Base-by-base conservation (phyloP, 2,329 filamentous ascomycete species). In the Fusarium begoniae region DNA sequence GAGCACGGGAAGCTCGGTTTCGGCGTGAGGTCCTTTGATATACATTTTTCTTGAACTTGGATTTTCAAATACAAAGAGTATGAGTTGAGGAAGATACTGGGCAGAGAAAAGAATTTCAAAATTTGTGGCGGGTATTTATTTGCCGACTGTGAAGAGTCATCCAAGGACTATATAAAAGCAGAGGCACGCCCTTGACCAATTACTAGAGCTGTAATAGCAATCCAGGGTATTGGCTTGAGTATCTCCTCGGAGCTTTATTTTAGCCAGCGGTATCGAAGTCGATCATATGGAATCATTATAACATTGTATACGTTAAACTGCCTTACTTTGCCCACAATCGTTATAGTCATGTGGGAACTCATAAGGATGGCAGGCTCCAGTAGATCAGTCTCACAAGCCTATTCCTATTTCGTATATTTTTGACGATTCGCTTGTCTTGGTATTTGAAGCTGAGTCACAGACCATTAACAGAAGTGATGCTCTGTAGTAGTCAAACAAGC, bases 1-100 rank as follows among this genome's bases (percentile, higher is more conserved):
- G 28, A 93, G 85, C 6, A 82, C 81, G 1, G 83, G 80, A 62
- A 89, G 82, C 63, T 83, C 79, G 13, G 81, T 74, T 72, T 92
- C 90, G 15, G 84, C 87, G 79, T 91, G 89, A 22, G 79, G 84
- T 17, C 80, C 80, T 26, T 84, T 87, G 71, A 92, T 85, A 81
- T 91, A 88, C 90, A 92, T 92, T 51, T 22, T 20, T 24, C 12
- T 15, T n/a, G 20, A n/a, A 26, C 18, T 32, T 50, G 6, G 5
- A 5, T 43, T 18, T 6, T 37, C 32, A 8, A 6, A 6, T 37
- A 28, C 1, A 11, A 22, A 1, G 53, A 17, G 8, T 2, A 11
- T 18, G 11, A 22, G 37, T 9, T 6, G 8, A 32, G 8, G 24
- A 48, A 9, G 30, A 28, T 28, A 11, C 18, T 58, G 2, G 7